Evolutionary conservation across 345 rosid species (phyloP).

Genomic region (Pelargonium nanum): DNA sequence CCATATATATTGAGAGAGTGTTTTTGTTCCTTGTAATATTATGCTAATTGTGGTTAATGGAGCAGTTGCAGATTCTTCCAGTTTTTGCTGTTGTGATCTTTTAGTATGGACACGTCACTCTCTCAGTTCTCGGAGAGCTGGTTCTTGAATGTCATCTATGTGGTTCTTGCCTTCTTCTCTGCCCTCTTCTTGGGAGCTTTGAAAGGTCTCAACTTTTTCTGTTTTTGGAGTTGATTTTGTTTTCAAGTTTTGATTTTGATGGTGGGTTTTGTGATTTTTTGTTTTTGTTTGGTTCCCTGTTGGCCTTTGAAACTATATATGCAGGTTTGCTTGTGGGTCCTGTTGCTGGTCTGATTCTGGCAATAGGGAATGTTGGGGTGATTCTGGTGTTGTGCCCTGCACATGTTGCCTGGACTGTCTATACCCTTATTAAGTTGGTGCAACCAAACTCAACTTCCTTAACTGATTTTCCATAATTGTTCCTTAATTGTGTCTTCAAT

Average conservation of each 20-base stretch:
- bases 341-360: constrained; percentile 52
- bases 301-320: too few species aligned
- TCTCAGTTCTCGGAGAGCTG: background rate
- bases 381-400: constrained; percentile 64
- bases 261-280: constrained; percentile 5
- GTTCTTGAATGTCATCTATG: constrained; percentile 36
- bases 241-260: background rate
- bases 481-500: background rate
- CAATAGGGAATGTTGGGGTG: constrained; percentile 57
- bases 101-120: constrained; percentile 1
- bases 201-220: constrained; percentile 37
- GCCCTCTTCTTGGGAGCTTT: constrained; percentile 69
- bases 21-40: too few species aligned
- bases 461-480: background rate
- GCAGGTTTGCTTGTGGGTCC: constrained; percentile 73
- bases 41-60: background rate
- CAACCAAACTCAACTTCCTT: too few species aligned
- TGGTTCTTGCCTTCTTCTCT: constrained; percentile 53
- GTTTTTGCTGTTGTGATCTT: background rate
- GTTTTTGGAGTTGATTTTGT: background rate
- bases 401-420: constrained; percentile 61
- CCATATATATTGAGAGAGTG: too few species aligned
- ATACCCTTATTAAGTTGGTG: constrained; percentile 46
- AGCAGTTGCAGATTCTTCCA: background rate
- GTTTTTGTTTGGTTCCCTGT: background rate